A percentile compares a stretch with the other conserved stretches of the same genome.
phyloP scores from a whole-genome alignment of 2,329 filamentous ascomycete species.

The Lachnellula cervina region DNA sequence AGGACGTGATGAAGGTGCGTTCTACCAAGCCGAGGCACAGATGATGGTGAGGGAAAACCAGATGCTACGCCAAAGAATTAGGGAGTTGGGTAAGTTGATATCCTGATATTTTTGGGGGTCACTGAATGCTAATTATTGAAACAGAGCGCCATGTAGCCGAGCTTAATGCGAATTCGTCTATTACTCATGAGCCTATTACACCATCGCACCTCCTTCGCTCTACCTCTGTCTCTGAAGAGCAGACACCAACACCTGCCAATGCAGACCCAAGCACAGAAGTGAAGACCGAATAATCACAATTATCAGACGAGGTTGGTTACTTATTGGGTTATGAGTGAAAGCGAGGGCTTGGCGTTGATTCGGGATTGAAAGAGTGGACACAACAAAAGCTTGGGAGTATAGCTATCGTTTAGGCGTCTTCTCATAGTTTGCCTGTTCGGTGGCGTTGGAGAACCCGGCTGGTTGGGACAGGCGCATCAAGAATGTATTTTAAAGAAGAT shows the following conservation, averaged over 20 bases:
- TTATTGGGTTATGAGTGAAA: not conserved
- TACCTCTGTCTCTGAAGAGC: constrained; percentile 28
- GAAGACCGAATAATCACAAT: not conserved
- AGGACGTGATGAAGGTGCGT: constrained; percentile 69
- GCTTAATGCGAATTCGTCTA: constrained; percentile 24
- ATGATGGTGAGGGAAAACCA: constrained; percentile 75
- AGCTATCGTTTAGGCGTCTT: too few relatives aligned
- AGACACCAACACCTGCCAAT: not conserved
- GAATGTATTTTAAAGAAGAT: not conserved
- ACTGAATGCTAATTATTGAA: constrained; percentile 7
- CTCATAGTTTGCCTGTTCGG: not conserved
- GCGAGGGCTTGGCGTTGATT: not conserved
- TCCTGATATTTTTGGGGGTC: not conserved
- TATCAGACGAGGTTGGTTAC: not conserved
- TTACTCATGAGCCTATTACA: constrained; percentile 29
- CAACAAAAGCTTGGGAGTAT: not conserved
- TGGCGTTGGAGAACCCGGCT: not conserved
- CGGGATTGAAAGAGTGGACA: not conserved
- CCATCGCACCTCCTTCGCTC: constrained; percentile 29
- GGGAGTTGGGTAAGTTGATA: constrained; percentile 58
- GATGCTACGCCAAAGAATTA: constrained; percentile 71
- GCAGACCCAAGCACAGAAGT: not conserved
- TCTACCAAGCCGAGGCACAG: constrained; percentile 79
- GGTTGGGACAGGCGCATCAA: not conserved
- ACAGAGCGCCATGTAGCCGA: constrained; percentile 29